Base-by-base conservation (phyloP, 768 basidiomycete species). In the Kwoniella mangroviensis region DNA sequence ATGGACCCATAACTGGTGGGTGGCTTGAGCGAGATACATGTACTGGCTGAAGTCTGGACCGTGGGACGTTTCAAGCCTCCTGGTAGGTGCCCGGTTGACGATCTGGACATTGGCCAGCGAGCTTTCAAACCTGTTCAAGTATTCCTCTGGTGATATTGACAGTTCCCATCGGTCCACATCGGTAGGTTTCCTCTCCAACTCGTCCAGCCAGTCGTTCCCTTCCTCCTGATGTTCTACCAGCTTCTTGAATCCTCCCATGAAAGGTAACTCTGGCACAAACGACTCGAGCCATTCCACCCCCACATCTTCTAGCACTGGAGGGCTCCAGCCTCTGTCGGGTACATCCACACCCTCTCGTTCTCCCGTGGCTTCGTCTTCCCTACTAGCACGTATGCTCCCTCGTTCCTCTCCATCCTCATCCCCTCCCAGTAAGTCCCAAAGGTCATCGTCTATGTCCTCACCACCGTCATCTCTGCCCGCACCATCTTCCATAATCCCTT, bases 91-190 rank as follows among this genome's bases (percentile, higher is more conserved):
- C 28, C 19, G 53, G 24, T 34, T 56, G 52, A 58, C 40, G 12
- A 68, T 52, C 49, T 72, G 66, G 22, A 68, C 67, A 12, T 28
- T 43, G 10, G 66, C 70, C 34, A 72, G 60, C 28, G 67, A 56
- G 40, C 59, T 51, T 13, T 58, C 28, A 55, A 72, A 69, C 26
- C 68, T 45, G 13, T 45, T 26, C 9, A 45, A 24, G 45, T 69
- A 69, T 53, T 68, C 61, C 9, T n/a, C 43, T 5, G 70, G 70
- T 13, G 67, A 61, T 12, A 72, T 42, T 24, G 59, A 52, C 24
- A 72, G 17, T 54, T 72, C 70, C 70, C 70, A 72, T 10, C 60
- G 49, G 42, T 72, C 70, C 9, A 72, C 70, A 64, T 72, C 70
- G 40, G 51, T 59, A 2, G 65, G 65, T 40, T 61, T 28, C 19